Conservation (phyloP, 2,329 filamentous ascomycete species). For the Fusarium citri region DNA sequence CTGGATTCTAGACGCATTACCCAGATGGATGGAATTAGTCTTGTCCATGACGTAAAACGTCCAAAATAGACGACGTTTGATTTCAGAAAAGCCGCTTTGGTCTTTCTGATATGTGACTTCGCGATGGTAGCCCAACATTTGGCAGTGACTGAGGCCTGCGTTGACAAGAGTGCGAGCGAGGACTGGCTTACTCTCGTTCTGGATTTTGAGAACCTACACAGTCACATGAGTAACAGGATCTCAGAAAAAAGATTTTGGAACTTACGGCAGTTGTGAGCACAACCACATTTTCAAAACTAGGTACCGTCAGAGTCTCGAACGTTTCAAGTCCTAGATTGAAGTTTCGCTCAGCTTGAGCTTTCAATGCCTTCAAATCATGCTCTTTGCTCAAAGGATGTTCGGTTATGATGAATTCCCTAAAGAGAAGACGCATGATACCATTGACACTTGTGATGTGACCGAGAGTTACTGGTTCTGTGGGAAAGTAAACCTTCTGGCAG, state of each 20-base stretch:
- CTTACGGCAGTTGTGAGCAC: conserved; percentile 26
- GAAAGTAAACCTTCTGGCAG: conserved; percentile 37
- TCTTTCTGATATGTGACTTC: conserved; percentile 33
- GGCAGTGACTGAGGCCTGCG: conserved; percentile 29
- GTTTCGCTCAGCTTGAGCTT: conserved; percentile 22
- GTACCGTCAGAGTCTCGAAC: conserved; percentile 29
- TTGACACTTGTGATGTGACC: conserved; percentile 29
- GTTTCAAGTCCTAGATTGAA: conserved; percentile 32
- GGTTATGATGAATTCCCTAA: conserved; percentile 22
- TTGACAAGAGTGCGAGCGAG: conserved; percentile 24
- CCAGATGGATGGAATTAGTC: conserved; percentile 24
- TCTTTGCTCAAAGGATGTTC: conserved; percentile 18
- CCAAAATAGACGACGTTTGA: conserved; percentile 35
- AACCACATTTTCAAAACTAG: conserved; percentile 37
- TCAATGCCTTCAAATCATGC: conserved; percentile 18
- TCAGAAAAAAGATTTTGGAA: accelerated
- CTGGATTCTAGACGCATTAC: conserved; percentile 31
- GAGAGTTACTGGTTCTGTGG: conserved; percentile 30
- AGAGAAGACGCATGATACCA: conserved; percentile 21
- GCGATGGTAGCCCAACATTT: conserved; percentile 37
- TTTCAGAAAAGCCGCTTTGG: conserved; percentile 1
- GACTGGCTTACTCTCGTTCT: conserved; percentile 25
- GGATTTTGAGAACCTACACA: conserved; percentile 25
- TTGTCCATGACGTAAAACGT: conserved; percentile 37
- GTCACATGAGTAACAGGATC: accelerated